Percentiles rank a stretch among this genome's conserved stretches.
Evolutionary conservation across 495 filamentous ascomycete genomes (phyloP).

Genomic region (Podospora tetraspora): DNA sequence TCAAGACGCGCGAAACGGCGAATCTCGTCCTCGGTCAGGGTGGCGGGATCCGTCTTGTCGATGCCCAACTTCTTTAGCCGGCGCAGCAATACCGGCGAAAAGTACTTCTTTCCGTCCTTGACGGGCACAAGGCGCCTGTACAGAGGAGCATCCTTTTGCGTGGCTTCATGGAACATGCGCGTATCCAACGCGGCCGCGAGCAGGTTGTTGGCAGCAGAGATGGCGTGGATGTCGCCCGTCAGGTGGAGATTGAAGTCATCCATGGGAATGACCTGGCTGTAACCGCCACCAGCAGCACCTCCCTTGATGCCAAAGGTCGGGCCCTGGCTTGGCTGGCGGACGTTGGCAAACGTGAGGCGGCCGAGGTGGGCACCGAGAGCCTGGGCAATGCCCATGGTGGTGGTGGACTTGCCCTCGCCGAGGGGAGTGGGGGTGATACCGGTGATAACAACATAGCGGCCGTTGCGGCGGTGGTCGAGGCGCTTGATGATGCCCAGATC

Average conservation of each 20-base stretch:
- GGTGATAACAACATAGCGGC: conserved; percentile 83
- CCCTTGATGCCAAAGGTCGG: conserved; percentile 99
- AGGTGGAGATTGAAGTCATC: conserved; percentile 98
- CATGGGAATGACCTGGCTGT: conserved; percentile 99
- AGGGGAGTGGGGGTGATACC: conserved; percentile 98
- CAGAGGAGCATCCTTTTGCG: conserved; percentile 84
- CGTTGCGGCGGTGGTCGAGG: conserved; percentile 78
- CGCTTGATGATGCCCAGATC: conserved; percentile 75
- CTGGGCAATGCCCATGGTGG: conserved; percentile 92
- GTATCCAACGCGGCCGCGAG: conserved; percentile 98
- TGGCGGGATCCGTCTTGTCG: conserved; percentile 85
- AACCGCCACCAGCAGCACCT: conserved; percentile 92
- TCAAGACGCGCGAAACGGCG: conserved; percentile 82
- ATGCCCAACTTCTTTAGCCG: conserved; percentile 93
- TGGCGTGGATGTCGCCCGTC: conserved; percentile 96
- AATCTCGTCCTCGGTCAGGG: conserved; percentile 85
- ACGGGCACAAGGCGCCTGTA: conserved; percentile 83
- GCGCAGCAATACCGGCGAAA: conserved; percentile 84
- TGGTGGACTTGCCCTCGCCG: conserved; percentile 97
- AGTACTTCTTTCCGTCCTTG: conserved; percentile 84
- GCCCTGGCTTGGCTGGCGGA: conserved; percentile 93
- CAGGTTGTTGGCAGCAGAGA: conserved; percentile 95
- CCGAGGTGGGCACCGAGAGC: conserved; percentile 87
- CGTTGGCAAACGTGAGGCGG: conserved; percentile 88
- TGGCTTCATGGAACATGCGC: conserved; percentile 94